Evolutionary conservation across 768 basidiomycete species (phyloP), one percentile per base, ranked within the genome.

Genomic region (Paxillus rubicundulus): DNA sequence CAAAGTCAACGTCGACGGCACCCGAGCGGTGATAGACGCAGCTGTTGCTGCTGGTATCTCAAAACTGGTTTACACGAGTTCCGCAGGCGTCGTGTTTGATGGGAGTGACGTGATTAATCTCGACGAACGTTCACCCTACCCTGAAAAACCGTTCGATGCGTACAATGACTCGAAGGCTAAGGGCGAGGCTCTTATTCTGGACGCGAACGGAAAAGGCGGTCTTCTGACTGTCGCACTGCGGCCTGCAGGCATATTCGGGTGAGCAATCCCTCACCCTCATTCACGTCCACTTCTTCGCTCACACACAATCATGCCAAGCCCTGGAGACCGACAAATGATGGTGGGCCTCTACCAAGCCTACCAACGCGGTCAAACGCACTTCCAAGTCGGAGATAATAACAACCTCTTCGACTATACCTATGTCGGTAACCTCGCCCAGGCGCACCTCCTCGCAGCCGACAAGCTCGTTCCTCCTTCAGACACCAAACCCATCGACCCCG

Each of bases 331-430:
- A 9, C 94, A 97, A 68, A 78, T 82, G 57, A 84, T 95, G 71
- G 71, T 78, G 1, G 91, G 89, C n/a, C 74, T 96, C 33, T 85
- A 83, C 67, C 74, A 86, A 52, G 93, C 87, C 4, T 87, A 91
- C 68, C 78, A 87, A 62, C 79, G 83, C 40, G 82, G 84, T 16
- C 89, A 97, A 68, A 93, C 92, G 0, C 85, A 90, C 59, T 89
- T 92, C 77, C 95, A 98, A 70, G 85, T 99, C 58, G 97, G 97
- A 34, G 78, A 88, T 72, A 97, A 98, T 72, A 84, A 80, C 57
- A 98, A 98, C 67, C 72, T 98, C 4, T 93, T 91, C 63, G 97
- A 98, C 70, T 94, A 89, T 83, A 97, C 95, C 5, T 98, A 98
- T 65, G 92, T 98, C 61, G 92, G 85, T 49, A 99, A 99, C 68